These are phyloP conservation scores for Monosporascus sp. DNA, from an alignment of 2,329 filamentous ascomycete genomes.

Conservation along the genomic window DNA sequence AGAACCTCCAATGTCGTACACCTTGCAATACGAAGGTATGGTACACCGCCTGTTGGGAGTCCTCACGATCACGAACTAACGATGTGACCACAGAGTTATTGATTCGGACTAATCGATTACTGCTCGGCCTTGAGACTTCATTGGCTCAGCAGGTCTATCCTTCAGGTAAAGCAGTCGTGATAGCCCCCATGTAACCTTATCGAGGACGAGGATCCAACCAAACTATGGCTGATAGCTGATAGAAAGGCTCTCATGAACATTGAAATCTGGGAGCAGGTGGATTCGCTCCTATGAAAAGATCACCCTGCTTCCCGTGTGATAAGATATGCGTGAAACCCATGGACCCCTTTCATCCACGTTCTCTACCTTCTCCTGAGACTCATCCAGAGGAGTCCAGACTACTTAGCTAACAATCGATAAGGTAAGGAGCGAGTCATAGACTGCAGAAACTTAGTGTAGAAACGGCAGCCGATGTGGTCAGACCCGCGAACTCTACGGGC, in stretches of 20 bases:
- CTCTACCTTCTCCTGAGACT: too few species aligned
- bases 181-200: conserved; percentile 39
- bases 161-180: conserved; percentile 62
- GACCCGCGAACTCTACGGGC: too few species aligned
- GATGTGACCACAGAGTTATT: conserved; percentile 53
- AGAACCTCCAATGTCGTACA: conserved; percentile 63
- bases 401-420: too few species aligned
- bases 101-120: conserved; percentile 56
- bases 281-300: background rate
- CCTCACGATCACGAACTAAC: conserved; percentile 4
- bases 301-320: background rate
- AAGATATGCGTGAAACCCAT: background rate
- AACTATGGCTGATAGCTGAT: background rate
- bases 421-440: too few species aligned
- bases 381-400: too few species aligned
- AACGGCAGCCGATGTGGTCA: too few species aligned
- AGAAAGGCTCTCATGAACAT: background rate
- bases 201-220: background rate
- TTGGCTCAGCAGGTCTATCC: conserved; percentile 52
- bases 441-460: too few species aligned
- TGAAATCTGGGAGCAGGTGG: background rate
- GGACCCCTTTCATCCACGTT: background rate
- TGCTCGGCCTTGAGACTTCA: conserved; percentile 61
- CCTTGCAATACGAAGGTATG: conserved; percentile 66
- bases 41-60: background rate